Evolutionary conservation across 306 rosid genomes (phyloP), one percentile per base, ranked within the genome.

Genomic region (Medicago lupulina): DNA sequence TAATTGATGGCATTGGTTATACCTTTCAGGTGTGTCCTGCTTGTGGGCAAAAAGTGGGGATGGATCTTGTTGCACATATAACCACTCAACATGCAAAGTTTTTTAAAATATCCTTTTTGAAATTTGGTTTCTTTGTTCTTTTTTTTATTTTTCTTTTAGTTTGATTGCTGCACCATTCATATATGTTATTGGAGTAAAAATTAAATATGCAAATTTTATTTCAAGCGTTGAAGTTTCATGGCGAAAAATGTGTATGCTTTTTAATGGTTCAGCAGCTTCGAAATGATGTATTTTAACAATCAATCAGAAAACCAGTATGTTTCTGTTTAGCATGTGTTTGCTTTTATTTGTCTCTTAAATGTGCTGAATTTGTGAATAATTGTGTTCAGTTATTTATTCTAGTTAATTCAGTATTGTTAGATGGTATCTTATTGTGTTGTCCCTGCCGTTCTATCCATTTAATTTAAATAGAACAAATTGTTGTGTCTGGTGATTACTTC

Each of bases 71-170:
- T 53, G 86, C 86, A 63, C 98, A 93, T 77, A 54, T 89, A 73
- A 91, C 96, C 34, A 84, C 82, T 3, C 98, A 91, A 16, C 98
- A 93, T 74, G 92, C 90, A 76, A 89, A 85, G 57, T 84, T 93
- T 39, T 82, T 93, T 43, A 93, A 89, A 83, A 93, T 93, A 91
- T 91, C 98, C 97, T 93, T 81, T 25, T 79, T 51, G 67, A 81
- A 12, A 54, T n/a, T 69, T 54, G 65, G n/a, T 78, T 54, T 64
- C 38, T 58, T 68, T 28, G n/a, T 65, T 74, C 58, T 11, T 64
- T 46, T 60, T 68, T 49, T 10, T 0, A 4, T 82, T 43, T 51
- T 61, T 6, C n/a, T 53, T n/a, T 47, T 31, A 38, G 11, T 53
- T 54, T 17, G 62, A 46, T 76, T 51, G 76, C 65, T 28, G 17